Evolutionary conservation across 768 basidiomycete species (phyloP).

Genomic region (Tulasnella sp.): DNA sequence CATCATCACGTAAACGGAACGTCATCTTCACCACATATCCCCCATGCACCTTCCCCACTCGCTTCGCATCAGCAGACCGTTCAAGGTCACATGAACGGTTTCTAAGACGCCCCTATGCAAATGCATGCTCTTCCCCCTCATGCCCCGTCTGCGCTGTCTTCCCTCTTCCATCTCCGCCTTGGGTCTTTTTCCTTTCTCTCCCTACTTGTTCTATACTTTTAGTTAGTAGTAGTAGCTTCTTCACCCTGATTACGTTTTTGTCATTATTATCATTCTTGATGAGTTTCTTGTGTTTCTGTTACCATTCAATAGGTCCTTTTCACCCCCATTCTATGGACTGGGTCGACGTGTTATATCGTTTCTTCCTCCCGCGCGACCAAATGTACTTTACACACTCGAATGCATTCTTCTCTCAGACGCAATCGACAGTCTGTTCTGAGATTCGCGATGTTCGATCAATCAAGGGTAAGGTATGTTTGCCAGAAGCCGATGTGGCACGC

Average conservation of each 20-base stretch:
- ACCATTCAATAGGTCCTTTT: background rate
- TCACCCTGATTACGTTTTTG: background rate
- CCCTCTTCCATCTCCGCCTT: background rate
- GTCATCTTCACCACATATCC: background rate
- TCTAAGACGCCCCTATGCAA: background rate
- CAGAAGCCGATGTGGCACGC: background rate
- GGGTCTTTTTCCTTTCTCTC: background rate
- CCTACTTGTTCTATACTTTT: background rate
- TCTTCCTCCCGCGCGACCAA: background rate
- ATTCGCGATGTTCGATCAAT: background rate
- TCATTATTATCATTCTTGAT: background rate
- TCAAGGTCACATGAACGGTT: slow-evolving; percentile 1
- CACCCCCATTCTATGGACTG: background rate
- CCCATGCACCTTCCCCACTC: background rate
- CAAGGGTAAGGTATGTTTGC: background rate
- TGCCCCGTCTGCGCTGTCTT: background rate
- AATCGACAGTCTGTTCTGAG: background rate
- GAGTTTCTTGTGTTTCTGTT: background rate
- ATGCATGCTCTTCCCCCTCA: background rate
- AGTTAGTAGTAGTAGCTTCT: background rate
- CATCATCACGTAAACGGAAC: background rate
- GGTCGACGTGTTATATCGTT: background rate
- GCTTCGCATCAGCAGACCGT: background rate
- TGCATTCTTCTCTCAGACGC: background rate
- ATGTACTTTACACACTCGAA: background rate